A percentile compares a stretch with the other conserved stretches of the same genome.
Conservation (phyloP, 2,329 filamentous ascomycete genomes). For the Xylaria sp. region DNA sequence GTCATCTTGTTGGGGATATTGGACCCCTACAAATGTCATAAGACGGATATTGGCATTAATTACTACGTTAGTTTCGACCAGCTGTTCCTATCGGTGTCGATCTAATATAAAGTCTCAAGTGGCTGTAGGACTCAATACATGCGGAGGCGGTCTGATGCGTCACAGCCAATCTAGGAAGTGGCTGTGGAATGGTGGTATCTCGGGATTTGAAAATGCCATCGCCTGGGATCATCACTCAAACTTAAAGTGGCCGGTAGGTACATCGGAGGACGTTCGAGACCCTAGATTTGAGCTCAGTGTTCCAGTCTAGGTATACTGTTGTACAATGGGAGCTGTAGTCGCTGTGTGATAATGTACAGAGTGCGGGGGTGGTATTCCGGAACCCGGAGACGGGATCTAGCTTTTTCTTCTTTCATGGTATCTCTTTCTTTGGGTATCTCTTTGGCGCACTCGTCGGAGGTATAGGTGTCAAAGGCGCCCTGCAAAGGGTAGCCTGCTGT, state of each 20-base stretch:
- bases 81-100: not conserved
- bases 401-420: constrained; percentile 1
- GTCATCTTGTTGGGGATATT: not conserved
- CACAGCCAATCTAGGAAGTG: constrained; percentile 12
- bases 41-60: constrained; percentile 8
- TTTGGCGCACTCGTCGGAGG: not conserved
- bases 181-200: constrained; percentile 4
- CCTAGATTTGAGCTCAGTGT: not conserved
- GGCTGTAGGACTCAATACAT: constrained; percentile 14
- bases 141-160: constrained; percentile 1
- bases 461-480: not conserved
- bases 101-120: constrained; percentile 18
- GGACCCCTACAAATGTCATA: not conserved
- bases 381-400: constrained; percentile 4
- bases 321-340: constrained; percentile 22
- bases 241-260: not conserved
- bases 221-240: constrained; percentile 1
- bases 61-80: not conserved
- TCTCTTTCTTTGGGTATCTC: constrained; percentile 3
- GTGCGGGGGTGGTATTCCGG: not conserved
- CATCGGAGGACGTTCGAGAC: constrained; percentile 4
- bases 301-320: constrained; percentile 30
- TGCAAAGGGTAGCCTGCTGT: not conserved
- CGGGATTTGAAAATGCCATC: not conserved
- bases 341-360: constrained; percentile 18